A percentile compares a stretch with the other conserved stretches of the same genome.
phyloP scores from a whole-genome alignment of 306 rosid genomes.

The Abrus pulchellus region DNA sequence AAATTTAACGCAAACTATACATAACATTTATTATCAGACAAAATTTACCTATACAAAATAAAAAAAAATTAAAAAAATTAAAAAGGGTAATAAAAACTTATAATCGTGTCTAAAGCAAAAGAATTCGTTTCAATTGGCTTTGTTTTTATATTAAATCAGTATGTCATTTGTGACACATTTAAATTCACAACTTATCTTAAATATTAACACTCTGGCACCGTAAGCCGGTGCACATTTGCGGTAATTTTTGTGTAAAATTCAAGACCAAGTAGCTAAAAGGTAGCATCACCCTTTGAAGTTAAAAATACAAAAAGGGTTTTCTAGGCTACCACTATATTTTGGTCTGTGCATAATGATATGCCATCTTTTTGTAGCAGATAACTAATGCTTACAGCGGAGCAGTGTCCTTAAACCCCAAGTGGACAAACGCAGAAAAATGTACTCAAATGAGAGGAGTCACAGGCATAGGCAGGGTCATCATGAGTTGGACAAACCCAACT shows the following conservation, averaged over 20 bases:
- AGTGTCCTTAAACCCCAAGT: not conserved
- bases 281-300: not conserved
- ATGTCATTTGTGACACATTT: not conserved
- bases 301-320: not conserved
- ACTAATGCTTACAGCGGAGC: slow-evolving; percentile 29
- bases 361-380: slow-evolving; percentile 1
- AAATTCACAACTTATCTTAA: not conserved
- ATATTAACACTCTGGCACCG: not conserved
- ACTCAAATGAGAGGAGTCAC: not conserved
- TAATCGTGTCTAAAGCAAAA: not conserved
- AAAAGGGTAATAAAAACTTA: too few species aligned
- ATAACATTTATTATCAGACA: not conserved
- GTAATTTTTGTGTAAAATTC: not conserved
- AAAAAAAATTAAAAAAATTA: not conserved
- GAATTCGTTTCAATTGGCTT: not conserved
- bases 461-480: slow-evolving; percentile 19
- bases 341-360: not conserved
- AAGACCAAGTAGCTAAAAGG: not conserved
- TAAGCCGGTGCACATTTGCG: not conserved
- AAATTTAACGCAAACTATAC: not conserved
- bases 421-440: slow-evolving; percentile 31
- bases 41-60: not conserved
- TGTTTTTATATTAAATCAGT: too few species aligned
- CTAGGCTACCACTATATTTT: not conserved
- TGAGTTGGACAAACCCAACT: slow-evolving; percentile 4